Percentiles rank a stretch among this genome's conserved stretches.
Evolutionary conservation across 345 rosid species (phyloP).

Genomic region (Murraya koenigii): DNA sequence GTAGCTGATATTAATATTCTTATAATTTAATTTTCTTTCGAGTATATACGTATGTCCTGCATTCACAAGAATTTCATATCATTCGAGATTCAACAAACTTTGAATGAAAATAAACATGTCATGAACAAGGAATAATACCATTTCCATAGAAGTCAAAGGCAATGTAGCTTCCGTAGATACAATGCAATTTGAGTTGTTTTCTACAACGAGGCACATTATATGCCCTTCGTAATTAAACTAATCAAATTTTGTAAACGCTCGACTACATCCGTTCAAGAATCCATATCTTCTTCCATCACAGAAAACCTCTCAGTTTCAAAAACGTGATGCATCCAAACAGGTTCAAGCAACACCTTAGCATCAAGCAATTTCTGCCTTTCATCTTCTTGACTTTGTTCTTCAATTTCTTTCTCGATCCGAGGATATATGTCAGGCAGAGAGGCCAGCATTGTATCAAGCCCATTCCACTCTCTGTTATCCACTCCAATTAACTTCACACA

Average conservation of each 20-base stretch:
- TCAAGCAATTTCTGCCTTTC: slow-evolving; percentile 32
- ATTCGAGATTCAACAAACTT: background rate
- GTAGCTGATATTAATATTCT: too few species aligned
- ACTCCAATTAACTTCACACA: slow-evolving; percentile 49
- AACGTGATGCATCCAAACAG: slow-evolving; percentile 82
- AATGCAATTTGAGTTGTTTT: background rate
- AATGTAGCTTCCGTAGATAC: background rate
- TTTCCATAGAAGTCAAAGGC: background rate
- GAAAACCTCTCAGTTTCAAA: slow-evolving; percentile 73
- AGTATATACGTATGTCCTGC: background rate
- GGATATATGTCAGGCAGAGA: slow-evolving; percentile 66
- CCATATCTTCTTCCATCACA: slow-evolving; percentile 41
- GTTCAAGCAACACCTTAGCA: slow-evolving; percentile 65
- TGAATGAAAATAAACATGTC: background rate
- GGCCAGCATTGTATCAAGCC: slow-evolving; percentile 66
- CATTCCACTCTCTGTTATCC: slow-evolving; percentile 66
- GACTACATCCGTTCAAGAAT: background rate
- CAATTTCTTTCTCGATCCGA: slow-evolving; percentile 50
- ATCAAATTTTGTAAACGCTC: background rate
- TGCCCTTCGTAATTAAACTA: background rate
- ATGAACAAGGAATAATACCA: background rate
- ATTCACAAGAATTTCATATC: background rate
- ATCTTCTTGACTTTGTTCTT: slow-evolving; percentile 44
- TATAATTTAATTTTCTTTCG: too few species aligned
- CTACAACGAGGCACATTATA: background rate